phyloP scores from a whole-genome alignment of 805 yeast species.

The Monosporozyma yasuniensis region DNA sequence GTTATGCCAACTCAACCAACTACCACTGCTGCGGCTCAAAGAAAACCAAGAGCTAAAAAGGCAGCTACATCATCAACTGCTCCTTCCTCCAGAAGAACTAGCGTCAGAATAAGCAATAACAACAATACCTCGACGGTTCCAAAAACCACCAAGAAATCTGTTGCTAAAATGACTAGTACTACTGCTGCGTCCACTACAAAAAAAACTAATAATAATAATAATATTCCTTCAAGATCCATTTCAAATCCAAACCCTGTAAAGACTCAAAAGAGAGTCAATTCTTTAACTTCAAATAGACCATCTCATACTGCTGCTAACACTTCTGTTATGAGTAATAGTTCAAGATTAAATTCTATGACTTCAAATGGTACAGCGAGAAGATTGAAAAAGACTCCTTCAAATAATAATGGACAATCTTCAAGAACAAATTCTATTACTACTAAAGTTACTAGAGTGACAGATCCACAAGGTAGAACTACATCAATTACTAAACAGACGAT shows the following conservation, averaged over 20 bases:
- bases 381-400: neutral
- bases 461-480: slow-evolving; percentile 42
- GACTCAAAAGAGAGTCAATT: neutral
- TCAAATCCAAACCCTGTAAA: neutral
- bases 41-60: neutral
- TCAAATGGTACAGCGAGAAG: slow-evolving; percentile 6
- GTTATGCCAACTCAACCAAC: neutral
- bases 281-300: slow-evolving; percentile 1
- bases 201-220: neutral
- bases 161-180: neutral
- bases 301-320: slow-evolving; percentile 2
- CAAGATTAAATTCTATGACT: slow-evolving; percentile 20
- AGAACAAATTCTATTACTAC: slow-evolving; percentile 31
- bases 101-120: neutral
- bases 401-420: slow-evolving; percentile 1
- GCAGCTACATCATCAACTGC: neutral
- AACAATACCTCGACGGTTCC: neutral
- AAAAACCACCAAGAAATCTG: neutral
- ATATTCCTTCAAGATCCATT: neutral
- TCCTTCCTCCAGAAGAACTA: neutral
- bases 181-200: too few species aligned
- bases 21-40: too few species aligned
- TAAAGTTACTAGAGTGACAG: slow-evolving; percentile 43
- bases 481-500: slow-evolving; percentile 49
- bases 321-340: neutral